These are phyloP conservation scores for Paxillus ammoniavirescens DNA, from an alignment of 768 basidiomycete species.

Conservation along the genomic window DNA sequence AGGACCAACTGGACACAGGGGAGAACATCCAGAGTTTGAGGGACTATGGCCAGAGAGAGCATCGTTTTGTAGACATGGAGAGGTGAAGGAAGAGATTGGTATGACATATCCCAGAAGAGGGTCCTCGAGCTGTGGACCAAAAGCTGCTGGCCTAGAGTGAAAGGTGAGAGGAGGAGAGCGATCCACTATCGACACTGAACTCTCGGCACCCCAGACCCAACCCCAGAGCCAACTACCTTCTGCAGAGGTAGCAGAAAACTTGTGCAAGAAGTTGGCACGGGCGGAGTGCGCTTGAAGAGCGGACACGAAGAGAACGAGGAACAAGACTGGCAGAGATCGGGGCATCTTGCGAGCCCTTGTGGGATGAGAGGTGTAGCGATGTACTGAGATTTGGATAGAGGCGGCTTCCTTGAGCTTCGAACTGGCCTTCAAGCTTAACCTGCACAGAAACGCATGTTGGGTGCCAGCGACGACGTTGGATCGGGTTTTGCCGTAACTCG, in stretches of 20 bases:
- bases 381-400: neutral
- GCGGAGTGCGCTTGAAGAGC: constrained; percentile 8
- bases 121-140: constrained; percentile 70
- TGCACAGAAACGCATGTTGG: constrained; percentile 11
- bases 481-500: neutral
- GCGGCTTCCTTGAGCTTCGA: neutral
- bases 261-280: constrained; percentile 21
- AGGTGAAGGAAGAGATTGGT: constrained; percentile 63
- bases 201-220: constrained; percentile 69
- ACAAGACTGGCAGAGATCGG: neutral
- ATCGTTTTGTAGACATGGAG: constrained; percentile 44
- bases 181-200: constrained; percentile 75
- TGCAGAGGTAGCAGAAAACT: constrained; percentile 39
- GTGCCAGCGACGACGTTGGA: constrained; percentile 1
- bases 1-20: constrained; percentile 56
- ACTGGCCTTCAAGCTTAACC: neutral
- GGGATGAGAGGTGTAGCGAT: neutral
- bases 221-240: constrained; percentile 59
- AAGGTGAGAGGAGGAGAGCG: constrained; percentile 69
- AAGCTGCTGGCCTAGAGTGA: constrained; percentile 69
- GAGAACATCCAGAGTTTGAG: constrained; percentile 64
- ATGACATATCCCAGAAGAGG: constrained; percentile 71
- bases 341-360: constrained; percentile 17
- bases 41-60: constrained; percentile 3
- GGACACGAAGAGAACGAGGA: constrained; percentile 6